phyloP scores from a whole-genome alignment of 106 monocot genomes.

The Dendrobium officinale region DNA sequence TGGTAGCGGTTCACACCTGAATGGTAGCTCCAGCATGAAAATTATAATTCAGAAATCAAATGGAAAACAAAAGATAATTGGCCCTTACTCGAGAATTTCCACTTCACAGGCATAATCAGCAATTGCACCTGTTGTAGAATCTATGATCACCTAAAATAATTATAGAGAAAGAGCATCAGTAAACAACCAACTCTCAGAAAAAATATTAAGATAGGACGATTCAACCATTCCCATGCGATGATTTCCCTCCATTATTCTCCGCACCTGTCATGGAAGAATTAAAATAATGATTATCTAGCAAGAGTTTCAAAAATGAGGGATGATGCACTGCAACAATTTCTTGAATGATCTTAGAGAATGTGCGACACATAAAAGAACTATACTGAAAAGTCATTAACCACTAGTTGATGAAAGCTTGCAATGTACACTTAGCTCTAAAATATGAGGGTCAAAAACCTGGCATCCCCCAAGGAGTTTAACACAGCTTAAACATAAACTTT shows the following conservation, averaged over 20 bases:
- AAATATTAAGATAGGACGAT: neutral
- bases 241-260: constrained; percentile 99
- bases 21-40: constrained; percentile 3
- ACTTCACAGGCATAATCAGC: constrained; percentile 97
- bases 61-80: constrained; percentile 11
- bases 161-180: neutral
- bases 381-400: neutral
- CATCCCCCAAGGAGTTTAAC: neutral
- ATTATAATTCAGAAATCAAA: constrained; percentile 12
- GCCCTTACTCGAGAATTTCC: constrained; percentile 67
- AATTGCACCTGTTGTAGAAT: constrained; percentile 73
- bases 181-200: neutral
- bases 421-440: neutral
- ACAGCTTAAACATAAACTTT: neutral
- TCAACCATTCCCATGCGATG: constrained; percentile 98
- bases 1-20: constrained; percentile 96
- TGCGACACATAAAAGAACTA: neutral
- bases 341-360: neutral
- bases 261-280: constrained; percentile 47
- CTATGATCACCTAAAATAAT: constrained; percentile 59
- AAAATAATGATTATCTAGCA: constrained; percentile 3
- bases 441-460: neutral
- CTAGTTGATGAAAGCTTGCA: neutral
- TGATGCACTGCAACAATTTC: neutral
- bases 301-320: neutral